These are phyloP conservation scores for Fusarium mexicanum DNA, from an alignment of 2,329 filamentous ascomycete genomes.

Conservation along the genomic window DNA sequence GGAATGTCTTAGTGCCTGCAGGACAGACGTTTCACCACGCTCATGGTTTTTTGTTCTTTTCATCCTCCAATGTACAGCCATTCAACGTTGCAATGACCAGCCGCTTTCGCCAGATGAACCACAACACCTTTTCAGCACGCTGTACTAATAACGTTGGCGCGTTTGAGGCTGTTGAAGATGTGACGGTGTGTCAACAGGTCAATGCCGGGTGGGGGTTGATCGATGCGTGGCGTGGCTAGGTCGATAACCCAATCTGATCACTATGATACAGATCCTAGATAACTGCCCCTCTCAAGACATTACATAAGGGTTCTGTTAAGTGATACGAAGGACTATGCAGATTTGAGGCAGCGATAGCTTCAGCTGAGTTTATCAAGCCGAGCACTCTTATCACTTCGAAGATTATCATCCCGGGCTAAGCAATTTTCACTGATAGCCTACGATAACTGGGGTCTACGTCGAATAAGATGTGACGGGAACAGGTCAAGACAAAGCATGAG, in stretches of 20 bases:
- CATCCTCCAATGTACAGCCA: conserved; percentile 9
- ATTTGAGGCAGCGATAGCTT: background rate
- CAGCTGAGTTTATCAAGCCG: background rate
- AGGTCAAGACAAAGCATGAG: background rate
- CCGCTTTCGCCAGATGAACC: background rate
- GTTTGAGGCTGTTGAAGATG: conserved; percentile 35
- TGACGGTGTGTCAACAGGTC: conserved; percentile 3
- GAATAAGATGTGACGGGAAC: background rate
- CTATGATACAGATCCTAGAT: background rate
- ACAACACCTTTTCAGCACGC: background rate
- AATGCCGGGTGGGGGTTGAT: conserved; percentile 19
- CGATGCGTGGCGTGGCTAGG: conserved; percentile 2
- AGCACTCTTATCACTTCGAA: background rate
- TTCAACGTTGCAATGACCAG: conserved; percentile 3
- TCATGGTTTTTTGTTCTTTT: conserved; percentile 6
- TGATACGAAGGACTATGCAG: background rate
- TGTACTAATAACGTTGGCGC: conserved; percentile 23
- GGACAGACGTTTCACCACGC: conserved; percentile 30
- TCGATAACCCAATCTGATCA: background rate
- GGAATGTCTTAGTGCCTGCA: conserved; percentile 4
- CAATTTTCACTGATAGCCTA: background rate
- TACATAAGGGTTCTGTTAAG: background rate
- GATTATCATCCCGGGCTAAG: background rate
- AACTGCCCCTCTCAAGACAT: conserved; percentile 2
- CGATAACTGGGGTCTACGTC: too few species aligned